Base-by-base conservation (phyloP, 805 yeast genomes). In the Monosporozyma aquatica region DNA sequence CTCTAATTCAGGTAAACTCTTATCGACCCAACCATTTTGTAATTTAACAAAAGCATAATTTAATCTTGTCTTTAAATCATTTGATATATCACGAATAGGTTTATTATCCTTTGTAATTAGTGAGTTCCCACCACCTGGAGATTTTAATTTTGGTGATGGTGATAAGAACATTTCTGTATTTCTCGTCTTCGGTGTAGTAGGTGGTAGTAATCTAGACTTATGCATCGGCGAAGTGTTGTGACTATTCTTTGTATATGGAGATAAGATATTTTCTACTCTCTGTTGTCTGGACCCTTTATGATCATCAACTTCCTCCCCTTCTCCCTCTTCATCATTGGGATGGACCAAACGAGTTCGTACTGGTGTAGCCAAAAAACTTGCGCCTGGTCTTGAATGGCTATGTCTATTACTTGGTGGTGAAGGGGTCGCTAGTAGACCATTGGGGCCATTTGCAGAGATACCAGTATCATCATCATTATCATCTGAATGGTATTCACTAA, bases 1-100 rank as follows among this genome's bases (percentile, higher is more conserved):
- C 18, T 56, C 58, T 17, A 58, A 44, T 41, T 56, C 58, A 6
- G 59, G 52, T 36, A 58, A 41, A 13, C 58, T 56, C 38, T 55
- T 55, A 26, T 55, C 59, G 6, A 45, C 50, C 62, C 66, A 58
- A 3, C 64, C 59, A 33, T 59, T 54, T 40, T 66, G 66, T 41
- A 64, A 53, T 47, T 66, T 67, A 9, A 66, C 64, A 47, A 65
- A 58, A 1, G 72, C 72, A 49, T 67, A 66, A 42, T 64, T 66
- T 13, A 68, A 49, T 43, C 71, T 54, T 11, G 70, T 65, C 43
- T 64, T 65, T 32, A 68, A 52, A 43, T 62, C 63, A 18, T 64
- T 58, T 0, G 72, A 67, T 15, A 68, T 60, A 37, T 65, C 66
- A 39, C 69, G 56, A 11, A 67, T 67, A 9, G 71, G 70, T 30